Base-by-base conservation (phyloP, 2,329 filamentous ascomycete genomes). In the Meredithiella fracta region DNA sequence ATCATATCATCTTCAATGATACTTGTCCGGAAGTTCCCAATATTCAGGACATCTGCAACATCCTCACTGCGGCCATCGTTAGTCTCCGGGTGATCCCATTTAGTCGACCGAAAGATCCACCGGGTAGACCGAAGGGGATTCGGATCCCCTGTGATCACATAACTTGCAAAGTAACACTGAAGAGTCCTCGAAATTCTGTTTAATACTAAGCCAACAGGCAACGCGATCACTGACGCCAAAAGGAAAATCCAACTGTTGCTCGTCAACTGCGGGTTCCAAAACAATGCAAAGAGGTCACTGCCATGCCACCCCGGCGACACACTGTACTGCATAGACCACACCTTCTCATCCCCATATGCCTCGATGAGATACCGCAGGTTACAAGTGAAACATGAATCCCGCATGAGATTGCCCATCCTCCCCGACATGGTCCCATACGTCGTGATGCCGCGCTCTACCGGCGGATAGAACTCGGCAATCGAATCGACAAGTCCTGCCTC, bases 251-350 rank as follows among this genome's bases (percentile, higher is more conserved):
- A 62, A 31, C 57, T 61, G 23, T 63, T 61, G 31, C 64, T 55
- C 6, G 64, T 62, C 34, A 68, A 57, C 26, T 63, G 60, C 2
- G 64, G 58, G 53, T 67, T 65, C 64, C 67, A 72, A 61, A 72
- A 73, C 1, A 67, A 66, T 15, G 69, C 64, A 4, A 72, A 59
- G 4, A 73, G 61, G 56, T 73, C 70, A 6, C 65, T 64, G 6
- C 63, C 70, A 59, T 73, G 70, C 49, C 66, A 64, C 4, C 67
- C 69, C 0, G 69, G 70, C 5, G 65, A 63, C 6, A 69, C 63
- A 5, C 65, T 65, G 61, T 72, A 73, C 58, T 71, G 68, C 61
- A 72, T 67, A 52, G 64, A 67, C 58, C 64, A 73, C 2, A 66
- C 64, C 29, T 65, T 68, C 2, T 62, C 62, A 40, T 64, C 62